phyloP scores from a whole-genome alignment of 1,284 basidiomycete genomes.

The Phaffia rhodozyma region DNA sequence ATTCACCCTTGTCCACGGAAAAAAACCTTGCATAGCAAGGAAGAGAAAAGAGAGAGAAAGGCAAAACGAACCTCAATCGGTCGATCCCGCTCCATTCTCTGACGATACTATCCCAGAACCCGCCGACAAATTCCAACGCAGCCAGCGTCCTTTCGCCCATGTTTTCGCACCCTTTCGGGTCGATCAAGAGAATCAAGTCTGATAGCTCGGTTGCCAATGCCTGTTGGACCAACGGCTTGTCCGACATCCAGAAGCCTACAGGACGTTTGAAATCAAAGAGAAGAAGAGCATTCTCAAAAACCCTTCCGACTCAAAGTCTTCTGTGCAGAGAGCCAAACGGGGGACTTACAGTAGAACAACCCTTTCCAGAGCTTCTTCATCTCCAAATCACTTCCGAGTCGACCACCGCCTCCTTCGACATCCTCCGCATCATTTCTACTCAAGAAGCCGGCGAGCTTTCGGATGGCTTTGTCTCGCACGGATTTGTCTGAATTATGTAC shows the following conservation, averaged over 20 bases:
- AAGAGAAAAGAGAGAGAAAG: not conserved
- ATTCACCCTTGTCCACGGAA: not conserved
- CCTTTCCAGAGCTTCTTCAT: constrained; percentile 96
- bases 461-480: constrained; percentile 76
- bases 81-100: constrained; percentile 90
- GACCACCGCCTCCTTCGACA: constrained; percentile 20
- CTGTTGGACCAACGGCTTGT: constrained; percentile 94
- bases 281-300: not conserved
- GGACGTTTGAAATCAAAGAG: not conserved
- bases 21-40: constrained; percentile 20
- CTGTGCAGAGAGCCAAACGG: not conserved
- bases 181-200: constrained; percentile 60
- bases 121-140: constrained; percentile 64
- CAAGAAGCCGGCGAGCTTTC: constrained; percentile 60
- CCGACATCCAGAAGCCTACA: constrained; percentile 97
- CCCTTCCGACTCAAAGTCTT: not conserved
- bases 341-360: constrained; percentile 78
- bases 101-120: constrained; percentile 81
- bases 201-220: constrained; percentile 75
- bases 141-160: constrained; percentile 35
- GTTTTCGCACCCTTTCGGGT: constrained; percentile 32
- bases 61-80: constrained; percentile 54
- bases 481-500: constrained; percentile 53
- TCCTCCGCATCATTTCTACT: constrained; percentile 40
- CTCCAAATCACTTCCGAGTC: constrained; percentile 46